Conservation (phyloP, 1,139 yeast species). For the Meyerozyma guilliermondii region DNA sequence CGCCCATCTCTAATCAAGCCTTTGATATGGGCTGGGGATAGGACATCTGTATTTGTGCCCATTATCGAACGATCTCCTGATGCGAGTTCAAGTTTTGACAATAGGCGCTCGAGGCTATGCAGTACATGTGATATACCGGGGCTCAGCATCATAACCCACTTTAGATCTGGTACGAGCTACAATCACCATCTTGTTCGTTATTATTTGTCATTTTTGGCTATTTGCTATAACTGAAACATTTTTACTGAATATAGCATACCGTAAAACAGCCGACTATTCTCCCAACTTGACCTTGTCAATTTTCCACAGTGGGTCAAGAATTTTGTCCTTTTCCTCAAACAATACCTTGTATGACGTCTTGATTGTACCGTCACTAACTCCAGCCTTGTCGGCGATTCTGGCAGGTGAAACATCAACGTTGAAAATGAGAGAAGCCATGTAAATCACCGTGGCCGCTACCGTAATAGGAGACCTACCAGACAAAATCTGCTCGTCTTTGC, state of each 20-base stretch:
- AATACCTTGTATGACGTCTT: conserved; percentile 85
- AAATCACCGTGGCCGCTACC: conserved; percentile 95
- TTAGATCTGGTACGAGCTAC: too few species aligned
- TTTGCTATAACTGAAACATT: neutral
- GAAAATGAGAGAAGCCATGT: conserved; percentile 84
- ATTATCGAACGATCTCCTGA: neutral
- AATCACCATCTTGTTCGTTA: neutral
- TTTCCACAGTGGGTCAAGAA: conserved; percentile 78
- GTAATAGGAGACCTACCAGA: conserved; percentile 98
- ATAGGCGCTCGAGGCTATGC: neutral
- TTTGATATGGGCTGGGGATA: conserved; percentile 20
- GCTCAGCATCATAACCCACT: too few species aligned
- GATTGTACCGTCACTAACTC: conserved; percentile 96
- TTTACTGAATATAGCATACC: neutral
- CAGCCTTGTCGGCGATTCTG: conserved; percentile 89
- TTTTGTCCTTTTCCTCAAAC: conserved; percentile 66
- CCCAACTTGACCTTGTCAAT: conserved; percentile 61
- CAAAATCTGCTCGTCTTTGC: conserved; percentile 87
- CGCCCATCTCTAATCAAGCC: conserved; percentile 63
- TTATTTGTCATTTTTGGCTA: neutral
- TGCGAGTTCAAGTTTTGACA: neutral
- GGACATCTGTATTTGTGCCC: conserved; percentile 4
- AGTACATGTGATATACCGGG: neutral
- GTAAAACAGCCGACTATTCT: conserved; percentile 13
- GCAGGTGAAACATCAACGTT: conserved; percentile 67